Base-by-base conservation (phyloP, 2,329 filamentous ascomycete genomes). In the Clarireedia sp. region DNA sequence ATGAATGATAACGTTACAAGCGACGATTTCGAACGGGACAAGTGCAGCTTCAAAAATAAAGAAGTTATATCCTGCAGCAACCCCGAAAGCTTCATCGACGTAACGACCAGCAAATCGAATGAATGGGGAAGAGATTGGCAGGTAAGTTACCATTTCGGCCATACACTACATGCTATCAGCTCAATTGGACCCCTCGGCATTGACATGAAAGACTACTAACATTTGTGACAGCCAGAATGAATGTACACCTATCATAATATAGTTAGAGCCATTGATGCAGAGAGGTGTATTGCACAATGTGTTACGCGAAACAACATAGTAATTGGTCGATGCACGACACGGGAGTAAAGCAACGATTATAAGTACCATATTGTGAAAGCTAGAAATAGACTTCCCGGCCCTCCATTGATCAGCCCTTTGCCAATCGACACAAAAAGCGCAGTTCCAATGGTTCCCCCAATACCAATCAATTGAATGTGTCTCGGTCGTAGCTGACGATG, bases 71-170 rank as follows among this genome's bases (percentile, higher is more conserved):
- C 86, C 86, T 1, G 83, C 80, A 6, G 84, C 84, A 55, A 88
- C 85, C 0, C 85, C 85, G 57, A 90, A 86, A 2, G 86, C 84
- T 60, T 89, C 85, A 62, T 90, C 86, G 29, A 90, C 85, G 61
- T 82, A 90, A 47, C 85, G 79, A 14, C 86, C 85, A 3, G 87
- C 87, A 64, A 90, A 89, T 24, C 85, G 82, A 66, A 90, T 87
- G 68, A 91, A 90, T 0, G 86, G 86, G 41, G 85, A 89, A 0
- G 85, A 88, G 53, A 90, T 87, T 7, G 87, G 87, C 2, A 89
- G 73, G 60, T 86, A 89, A 0, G 85, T 87, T 7, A 88, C 86
- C 85, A 90, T 89, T 68, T 90, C 87, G 12, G 85, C 83, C 72
- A 87, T 64, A 36, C 75, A 48, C 48, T 48, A 12, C 17, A 4